phyloP scores from a whole-genome alignment of 176 grass and related monocot genomes.

The Elymus sibiricus region DNA sequence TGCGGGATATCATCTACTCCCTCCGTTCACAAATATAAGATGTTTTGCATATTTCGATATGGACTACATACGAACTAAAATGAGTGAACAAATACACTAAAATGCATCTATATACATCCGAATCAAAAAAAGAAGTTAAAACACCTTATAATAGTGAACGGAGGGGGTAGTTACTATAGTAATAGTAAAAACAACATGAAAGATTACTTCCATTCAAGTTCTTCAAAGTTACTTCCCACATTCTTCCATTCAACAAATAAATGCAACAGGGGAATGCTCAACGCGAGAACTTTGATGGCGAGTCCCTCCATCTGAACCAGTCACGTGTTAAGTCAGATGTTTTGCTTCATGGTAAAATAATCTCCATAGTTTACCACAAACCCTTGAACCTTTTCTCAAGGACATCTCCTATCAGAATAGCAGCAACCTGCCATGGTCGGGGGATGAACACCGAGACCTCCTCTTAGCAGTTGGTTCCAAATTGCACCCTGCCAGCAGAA shows the following conservation, averaged over 20 bases:
- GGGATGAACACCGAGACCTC: not conserved
- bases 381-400: no score
- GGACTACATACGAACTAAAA: no score
- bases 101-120: no score
- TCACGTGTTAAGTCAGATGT: not conserved
- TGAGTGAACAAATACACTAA: no score
- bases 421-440: not conserved
- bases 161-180: no score
- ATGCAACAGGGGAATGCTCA: not conserved
- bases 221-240: not conserved
- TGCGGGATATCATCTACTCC: no score
- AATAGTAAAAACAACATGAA: no score
- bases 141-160: no score
- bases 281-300: not conserved
- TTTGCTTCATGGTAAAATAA: not conserved
- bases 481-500: not conserved
- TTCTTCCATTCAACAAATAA: not conserved
- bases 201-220: not conserved
- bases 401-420: not conserved
- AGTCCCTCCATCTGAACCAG: not conserved
- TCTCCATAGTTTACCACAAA: not conserved
- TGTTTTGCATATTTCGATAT: no score
- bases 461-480: constrained; percentile 15
- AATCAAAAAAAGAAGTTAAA: no score
- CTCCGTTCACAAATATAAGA: no score